phyloP scores from a whole-genome alignment of 2,329 filamentous ascomycete genomes.

The Sphaerostilbella broomeana region DNA sequence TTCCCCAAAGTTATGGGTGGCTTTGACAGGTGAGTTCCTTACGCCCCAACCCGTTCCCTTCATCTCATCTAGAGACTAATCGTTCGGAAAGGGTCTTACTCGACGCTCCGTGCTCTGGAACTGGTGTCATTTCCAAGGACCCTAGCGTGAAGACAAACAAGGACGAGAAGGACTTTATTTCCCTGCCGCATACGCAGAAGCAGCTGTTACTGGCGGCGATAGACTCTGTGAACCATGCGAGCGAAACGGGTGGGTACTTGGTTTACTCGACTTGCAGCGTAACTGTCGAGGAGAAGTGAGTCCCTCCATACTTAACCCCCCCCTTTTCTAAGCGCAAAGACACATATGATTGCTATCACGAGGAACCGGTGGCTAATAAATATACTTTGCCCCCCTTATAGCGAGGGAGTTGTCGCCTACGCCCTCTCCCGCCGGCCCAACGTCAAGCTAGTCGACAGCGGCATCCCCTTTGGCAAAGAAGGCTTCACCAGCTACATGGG shows the following conservation, averaged over 20 bases:
- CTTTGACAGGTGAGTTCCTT: constrained; percentile 61
- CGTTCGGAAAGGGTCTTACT: constrained; percentile 57
- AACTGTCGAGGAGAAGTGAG: constrained; percentile 70
- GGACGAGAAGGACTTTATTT: constrained; percentile 89
- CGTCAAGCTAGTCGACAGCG: constrained; percentile 86
- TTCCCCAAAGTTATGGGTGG: constrained; percentile 93
- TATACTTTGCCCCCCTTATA: not conserved
- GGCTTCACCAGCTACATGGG: constrained; percentile 87
- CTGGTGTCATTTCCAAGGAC: constrained; percentile 96
- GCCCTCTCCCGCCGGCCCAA: constrained; percentile 87
- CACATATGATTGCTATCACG: not conserved
- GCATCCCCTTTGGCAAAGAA: constrained; percentile 82
- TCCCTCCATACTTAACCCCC: not conserved
- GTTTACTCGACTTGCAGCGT: constrained; percentile 97
- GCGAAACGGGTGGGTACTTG: constrained; percentile 89
- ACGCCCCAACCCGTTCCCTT: no score
- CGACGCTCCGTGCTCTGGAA: constrained; percentile 92
- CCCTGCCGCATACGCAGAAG: constrained; percentile 89
- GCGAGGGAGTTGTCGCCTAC: constrained; percentile 86
- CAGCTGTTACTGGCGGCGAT: constrained; percentile 89
- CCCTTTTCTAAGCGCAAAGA: no score
- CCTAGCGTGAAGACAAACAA: constrained; percentile 97
- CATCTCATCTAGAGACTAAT: not conserved
- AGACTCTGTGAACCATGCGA: constrained; percentile 85
- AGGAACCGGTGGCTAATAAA: not conserved